A percentile compares a stretch with the other conserved stretches of the same genome.
These are phyloP conservation scores for Elongisporangium prolatum DNA, from an alignment of 352 stramenopile species.

Conservation along the genomic window DNA sequence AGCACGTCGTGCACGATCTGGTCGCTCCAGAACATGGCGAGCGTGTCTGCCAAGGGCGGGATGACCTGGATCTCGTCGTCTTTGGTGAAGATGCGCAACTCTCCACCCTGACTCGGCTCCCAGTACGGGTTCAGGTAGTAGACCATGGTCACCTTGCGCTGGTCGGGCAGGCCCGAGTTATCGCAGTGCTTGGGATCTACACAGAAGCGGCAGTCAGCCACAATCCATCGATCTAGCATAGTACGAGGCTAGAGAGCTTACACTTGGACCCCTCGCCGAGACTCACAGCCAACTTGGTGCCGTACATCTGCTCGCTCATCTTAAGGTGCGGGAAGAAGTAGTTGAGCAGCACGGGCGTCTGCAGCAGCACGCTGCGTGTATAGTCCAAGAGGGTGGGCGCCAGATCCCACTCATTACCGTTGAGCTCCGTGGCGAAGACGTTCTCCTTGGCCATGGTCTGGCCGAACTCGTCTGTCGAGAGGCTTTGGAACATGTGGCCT, in stretches of 20 bases:
- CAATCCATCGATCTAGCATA: not conserved
- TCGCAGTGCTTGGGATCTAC: constrained; percentile 53
- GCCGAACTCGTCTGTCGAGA: constrained; percentile 38
- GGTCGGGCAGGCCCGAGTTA: constrained; percentile 38
- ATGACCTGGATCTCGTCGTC: constrained; percentile 41
- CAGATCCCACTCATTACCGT: constrained; percentile 44
- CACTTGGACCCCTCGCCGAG: constrained; percentile 43
- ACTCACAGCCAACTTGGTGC: constrained; percentile 47
- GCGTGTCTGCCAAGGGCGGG: constrained; percentile 56
- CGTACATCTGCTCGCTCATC: constrained; percentile 37
- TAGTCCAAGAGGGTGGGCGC: constrained; percentile 45
- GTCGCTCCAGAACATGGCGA: constrained; percentile 88
- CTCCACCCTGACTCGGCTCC: constrained; percentile 40
- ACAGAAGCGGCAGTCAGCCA: not conserved
- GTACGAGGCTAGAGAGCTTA: constrained; percentile 7
- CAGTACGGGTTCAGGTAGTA: constrained; percentile 77
- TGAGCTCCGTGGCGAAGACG: constrained; percentile 44
- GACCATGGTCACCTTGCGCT: constrained; percentile 65
- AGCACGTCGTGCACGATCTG: constrained; percentile 81
- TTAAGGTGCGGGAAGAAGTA: constrained; percentile 42
- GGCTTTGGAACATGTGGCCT: constrained; percentile 47
- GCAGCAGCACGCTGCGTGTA: constrained; percentile 43
- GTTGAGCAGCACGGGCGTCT: constrained; percentile 40
- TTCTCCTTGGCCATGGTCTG: constrained; percentile 35
- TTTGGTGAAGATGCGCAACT: constrained; percentile 45